Evolutionary conservation across 768 basidiomycete species (phyloP), one percentile per base, ranked within the genome.

Genomic region (Leccinum rimulosum): DNA sequence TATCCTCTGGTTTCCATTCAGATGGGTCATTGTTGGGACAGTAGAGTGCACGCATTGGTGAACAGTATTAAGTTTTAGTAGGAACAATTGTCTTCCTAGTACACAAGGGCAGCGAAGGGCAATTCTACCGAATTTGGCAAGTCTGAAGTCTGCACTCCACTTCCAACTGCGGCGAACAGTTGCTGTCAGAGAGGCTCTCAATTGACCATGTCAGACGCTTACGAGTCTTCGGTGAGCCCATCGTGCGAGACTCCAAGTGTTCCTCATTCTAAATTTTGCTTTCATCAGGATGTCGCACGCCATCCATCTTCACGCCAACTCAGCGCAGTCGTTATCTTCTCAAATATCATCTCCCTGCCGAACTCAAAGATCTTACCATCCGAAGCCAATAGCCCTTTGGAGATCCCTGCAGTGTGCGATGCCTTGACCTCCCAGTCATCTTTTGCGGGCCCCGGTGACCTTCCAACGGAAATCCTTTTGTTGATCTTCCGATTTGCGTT

Each of bases 381-480:
- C 12, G 22, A 45, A 1, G 10, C n/a, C 28, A 47, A 22, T 4
- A 45, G 27, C 3, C 12, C 33, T 17, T 10, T 8, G 11, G 35
- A 17, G 12, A 15, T 22, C 38, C 15, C 14, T 11, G 28, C 27
- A 2, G 19, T 15, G 8, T 17, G 33, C 25, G 33, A 14, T 22
- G n/a, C 30, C 31, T 25, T 25, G 27, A 52, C 9, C 15, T 4
- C 54, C 27, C 11, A 45, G 12, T 4, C 28, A 22, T 28, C 49
- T 38, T 50, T 6, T 6, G n/a, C 25, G 1, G 27, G 38, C 1
- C 38, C 33, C 3, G 49, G 3, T 30, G 31, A 30, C 10, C 54
- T 57, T 52, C 50, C 54, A 30, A 62, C 50, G 12, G 61, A 63
- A 43, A 62, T 51, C 8, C 50, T 57, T n/a, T 19, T 62, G 45